Conservation (phyloP, 164 flowering plant species). For the Vitis rupestris region DNA sequence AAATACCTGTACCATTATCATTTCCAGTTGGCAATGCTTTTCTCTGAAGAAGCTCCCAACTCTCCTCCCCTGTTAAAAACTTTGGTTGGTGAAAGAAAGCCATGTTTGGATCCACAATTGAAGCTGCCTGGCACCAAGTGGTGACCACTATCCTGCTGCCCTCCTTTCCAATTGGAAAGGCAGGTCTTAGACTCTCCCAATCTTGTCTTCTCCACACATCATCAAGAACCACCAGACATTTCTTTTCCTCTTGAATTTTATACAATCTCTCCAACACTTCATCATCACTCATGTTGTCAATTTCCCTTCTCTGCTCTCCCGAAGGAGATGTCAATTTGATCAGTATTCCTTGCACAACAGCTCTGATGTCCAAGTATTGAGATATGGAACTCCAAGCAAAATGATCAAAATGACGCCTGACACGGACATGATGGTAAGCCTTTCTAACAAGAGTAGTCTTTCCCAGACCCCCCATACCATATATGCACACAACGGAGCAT, state of each 20-base stretch:
- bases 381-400: conserved; percentile 26
- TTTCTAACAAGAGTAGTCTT: conserved; percentile 24
- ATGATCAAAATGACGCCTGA: conserved; percentile 8
- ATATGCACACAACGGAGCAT: conserved; percentile 5
- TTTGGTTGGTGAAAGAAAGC: not conserved
- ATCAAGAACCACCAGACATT: conserved; percentile 40
- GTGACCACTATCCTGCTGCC: conserved; percentile 30
- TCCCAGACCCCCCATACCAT: conserved; percentile 25
- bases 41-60: conserved; percentile 25
- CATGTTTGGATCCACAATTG: conserved; percentile 8
- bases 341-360: conserved; percentile 11
- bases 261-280: conserved; percentile 7
- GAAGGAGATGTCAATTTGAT: not conserved
- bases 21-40: no score
- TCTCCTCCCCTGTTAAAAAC: conserved; percentile 10
- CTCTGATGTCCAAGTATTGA: conserved; percentile 6
- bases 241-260: conserved; percentile 6
- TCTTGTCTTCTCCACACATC: conserved; percentile 28
- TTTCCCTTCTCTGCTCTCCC: conserved; percentile 1
- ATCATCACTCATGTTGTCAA: not conserved
- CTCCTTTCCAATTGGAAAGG: conserved; percentile 8
- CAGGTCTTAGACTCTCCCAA: conserved; percentile 24
- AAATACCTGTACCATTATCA: no score
- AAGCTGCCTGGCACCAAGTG: conserved; percentile 17
- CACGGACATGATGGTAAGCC: conserved; percentile 1